Evolutionary conservation across 1,284 basidiomycete genomes (phyloP), one percentile per base, ranked within the genome.

Genomic region (Malassezia brasiliensis): DNA sequence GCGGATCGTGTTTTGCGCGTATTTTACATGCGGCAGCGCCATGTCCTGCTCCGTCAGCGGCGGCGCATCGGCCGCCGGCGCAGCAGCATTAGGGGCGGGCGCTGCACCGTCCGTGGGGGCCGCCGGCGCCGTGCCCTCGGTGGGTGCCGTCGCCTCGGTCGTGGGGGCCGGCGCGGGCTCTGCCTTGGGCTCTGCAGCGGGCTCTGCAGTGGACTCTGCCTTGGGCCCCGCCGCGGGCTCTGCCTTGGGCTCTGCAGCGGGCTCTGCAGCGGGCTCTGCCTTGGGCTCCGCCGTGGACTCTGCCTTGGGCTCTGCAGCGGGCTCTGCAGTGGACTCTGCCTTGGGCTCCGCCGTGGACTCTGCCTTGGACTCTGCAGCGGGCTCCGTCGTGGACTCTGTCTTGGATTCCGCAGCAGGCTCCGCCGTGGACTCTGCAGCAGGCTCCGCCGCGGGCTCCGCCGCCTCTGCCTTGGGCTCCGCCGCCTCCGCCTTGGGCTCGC

Each of bases 1-100:
- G 50, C 88, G 85, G 45, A 96, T 77, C 1, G 86, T 85, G 8
- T 84, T 86, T 55, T 83, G 77, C 60, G 85, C 84, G 74, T 88
- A 90, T 49, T 88, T 86, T 75, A 85, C 84, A 75, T 98, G 93
- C 1, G 80, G 78, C 22, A 63, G 45, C 2, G 62, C 64, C 31
- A 72, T 60, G 25, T 64, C 31, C 31, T 32, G 31, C 8, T 47
- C 25, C 35, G 52, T 53, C 32, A 47, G 25, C 30, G 32, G 14
- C 10, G 36, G 4, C 15, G 3, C 32, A 11, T 34, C 32, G 32
- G 25, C 25, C 4, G 25, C 4, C 25, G 25, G 25, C 25, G 25
- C 25, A 3, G 25, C 25, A 28, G 25, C 25, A 28, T 28, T 28
- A 28, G 25, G 25, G 25, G 25, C 25, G 7, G 25, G 25, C 4